Percentiles rank a stretch among this genome's conserved stretches.
These are phyloP conservation scores for Carex kokanica DNA, from an alignment of 176 grass and related monocot genomes.

Conservation along the genomic window DNA sequence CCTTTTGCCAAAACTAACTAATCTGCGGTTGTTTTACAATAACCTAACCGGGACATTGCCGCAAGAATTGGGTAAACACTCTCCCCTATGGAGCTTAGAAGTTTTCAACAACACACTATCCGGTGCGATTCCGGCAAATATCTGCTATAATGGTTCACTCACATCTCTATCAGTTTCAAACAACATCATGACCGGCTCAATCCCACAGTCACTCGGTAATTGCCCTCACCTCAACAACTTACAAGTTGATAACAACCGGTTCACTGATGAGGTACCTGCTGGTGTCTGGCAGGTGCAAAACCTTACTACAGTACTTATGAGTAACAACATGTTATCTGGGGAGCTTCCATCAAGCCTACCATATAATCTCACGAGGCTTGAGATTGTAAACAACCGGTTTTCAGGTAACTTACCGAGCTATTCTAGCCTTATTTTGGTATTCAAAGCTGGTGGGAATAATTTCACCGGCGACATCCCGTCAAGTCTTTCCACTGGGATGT, in stretches of 20 bases:
- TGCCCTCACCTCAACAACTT: constrained; percentile 39
- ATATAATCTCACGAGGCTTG: constrained; percentile 37
- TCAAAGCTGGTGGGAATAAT: constrained; percentile 48
- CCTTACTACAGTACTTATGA: constrained; percentile 48
- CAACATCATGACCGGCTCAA: constrained; percentile 52
- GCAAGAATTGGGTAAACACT: constrained; percentile 61
- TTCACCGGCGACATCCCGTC: constrained; percentile 42
- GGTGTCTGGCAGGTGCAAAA: constrained; percentile 38
- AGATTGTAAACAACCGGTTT: constrained; percentile 64
- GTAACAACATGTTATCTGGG: constrained; percentile 61
- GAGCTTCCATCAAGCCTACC: constrained; percentile 37
- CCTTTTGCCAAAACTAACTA: constrained; percentile 30
- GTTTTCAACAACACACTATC: constrained; percentile 46
- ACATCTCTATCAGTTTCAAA: constrained; percentile 42
- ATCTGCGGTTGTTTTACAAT: constrained; percentile 57
- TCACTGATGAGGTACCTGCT: constrained; percentile 50
- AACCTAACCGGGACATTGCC: constrained; percentile 56
- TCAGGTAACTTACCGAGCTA: constrained; percentile 43
- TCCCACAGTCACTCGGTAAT: constrained; percentile 41
- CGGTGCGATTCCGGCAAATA: constrained; percentile 38
- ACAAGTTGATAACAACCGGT: constrained; percentile 57
- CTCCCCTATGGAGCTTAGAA: constrained; percentile 52
- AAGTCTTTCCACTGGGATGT: constrained; percentile 36
- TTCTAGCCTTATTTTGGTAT: constrained; percentile 14
- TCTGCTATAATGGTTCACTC: constrained; percentile 42